Evolutionary conservation across 139 green algal genomes (phyloP).

Genomic region (Chlorella ohadii): DNA sequence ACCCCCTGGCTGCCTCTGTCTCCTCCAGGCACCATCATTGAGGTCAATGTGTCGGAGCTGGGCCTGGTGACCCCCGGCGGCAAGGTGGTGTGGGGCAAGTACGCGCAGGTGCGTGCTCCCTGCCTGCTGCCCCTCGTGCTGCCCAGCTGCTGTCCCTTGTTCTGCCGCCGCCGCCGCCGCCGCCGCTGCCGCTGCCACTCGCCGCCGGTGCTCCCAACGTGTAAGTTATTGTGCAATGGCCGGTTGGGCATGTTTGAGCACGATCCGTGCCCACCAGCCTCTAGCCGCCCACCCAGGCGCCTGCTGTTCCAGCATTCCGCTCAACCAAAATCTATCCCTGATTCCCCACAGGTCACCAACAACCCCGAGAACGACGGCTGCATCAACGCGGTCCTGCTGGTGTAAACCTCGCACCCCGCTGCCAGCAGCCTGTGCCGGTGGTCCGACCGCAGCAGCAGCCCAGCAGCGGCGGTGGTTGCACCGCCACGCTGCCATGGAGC

Average conservation of each 20-base stretch:
- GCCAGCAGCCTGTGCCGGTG: no score
- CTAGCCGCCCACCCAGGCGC: no score
- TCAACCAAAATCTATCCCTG: no score
- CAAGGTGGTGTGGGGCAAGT: conserved; percentile 99
- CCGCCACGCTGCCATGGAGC: no score
- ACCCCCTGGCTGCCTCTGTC: no score
- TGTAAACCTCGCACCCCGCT: conserved; percentile 60
- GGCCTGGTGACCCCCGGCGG: conserved; percentile 98
- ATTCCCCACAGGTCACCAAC: conserved; percentile 84
- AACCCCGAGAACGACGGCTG: conserved; percentile 98
- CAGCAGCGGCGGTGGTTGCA: no score
- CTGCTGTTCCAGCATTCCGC: no score
- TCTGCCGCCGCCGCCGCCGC: neutral
- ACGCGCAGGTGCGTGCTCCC: conserved; percentile 77
- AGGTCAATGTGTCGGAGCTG: conserved; percentile 99
- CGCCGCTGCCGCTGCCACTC: neutral
- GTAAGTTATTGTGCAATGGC: no score
- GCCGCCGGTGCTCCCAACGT: no score
- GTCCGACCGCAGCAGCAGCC: no score
- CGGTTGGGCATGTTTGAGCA: no score
- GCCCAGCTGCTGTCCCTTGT: neutral
- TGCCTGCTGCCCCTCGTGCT: neutral
- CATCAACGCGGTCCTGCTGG: conserved; percentile 98
- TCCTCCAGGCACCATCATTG: conserved; percentile 81
- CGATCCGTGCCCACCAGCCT: no score